Base-by-base conservation (phyloP, 495 filamentous ascomycete species). In the Daldinia caldariorum region DNA sequence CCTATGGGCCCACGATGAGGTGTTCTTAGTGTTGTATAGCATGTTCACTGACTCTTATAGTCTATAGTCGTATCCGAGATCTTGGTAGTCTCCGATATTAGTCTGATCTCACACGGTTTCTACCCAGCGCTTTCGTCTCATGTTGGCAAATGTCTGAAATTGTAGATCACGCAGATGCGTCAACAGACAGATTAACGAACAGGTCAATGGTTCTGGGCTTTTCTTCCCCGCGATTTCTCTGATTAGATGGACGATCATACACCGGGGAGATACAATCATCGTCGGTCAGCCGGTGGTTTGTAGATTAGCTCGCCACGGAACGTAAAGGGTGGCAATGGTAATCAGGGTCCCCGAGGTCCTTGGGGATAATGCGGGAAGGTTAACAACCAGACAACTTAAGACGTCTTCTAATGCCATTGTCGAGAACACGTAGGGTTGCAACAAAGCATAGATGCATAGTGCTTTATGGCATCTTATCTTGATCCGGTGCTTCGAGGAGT, bases 391-490 rank as follows among this genome's bases (percentile, higher is more conserved):
- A 10, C 34, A 26, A 29, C 58, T 53, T 60, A 72, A 41, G 54
- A 55, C 45, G 2, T 60, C 35, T 8, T 60, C 35, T 54, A 47
- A 58, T 63, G 53, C 49, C 59, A 54, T 60, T 63, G 47, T 57
- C 22, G 60, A 56, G 38, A 61, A 61, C 20, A 63, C 49, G 64
- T 68, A 72, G 64, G 69, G 69, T 72, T 65, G 31, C 69, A 72
- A 45, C 16, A 34, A n/a, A 12, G 14, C 56, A 61, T 57, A 64
- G 18, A 55, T 18, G 14, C 56, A 61, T 57, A 64, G 29, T 59
- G 29, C 47, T 60, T 61, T 29, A 54, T 68, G 64, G 35, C 38
- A 68, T 68, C 64, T 20, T 47, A 41, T 35, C 60, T 50, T 12
- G 59, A 63, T 56, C 49, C 43, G 37, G 58, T 41, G n/a, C 31